Base-by-base conservation (phyloP, 2,329 filamentous ascomycete genomes). In the Chaetomium sp. region DNA sequence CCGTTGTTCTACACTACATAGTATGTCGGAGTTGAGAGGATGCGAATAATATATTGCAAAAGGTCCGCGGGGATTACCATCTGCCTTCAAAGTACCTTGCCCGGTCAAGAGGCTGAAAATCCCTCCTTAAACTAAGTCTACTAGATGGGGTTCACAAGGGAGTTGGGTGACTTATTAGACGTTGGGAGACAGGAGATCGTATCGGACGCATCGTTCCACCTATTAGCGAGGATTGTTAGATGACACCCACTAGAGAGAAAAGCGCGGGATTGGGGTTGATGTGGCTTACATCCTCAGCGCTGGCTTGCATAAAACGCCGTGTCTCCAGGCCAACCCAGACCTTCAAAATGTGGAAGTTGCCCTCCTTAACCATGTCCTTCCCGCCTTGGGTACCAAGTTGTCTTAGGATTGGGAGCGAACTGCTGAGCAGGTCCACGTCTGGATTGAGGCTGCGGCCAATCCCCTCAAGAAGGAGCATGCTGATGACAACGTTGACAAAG, bases 401-500 rank as follows among this genome's bases (percentile, higher is more conserved):
- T 64, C 94, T 81, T 55, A 99, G 74, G 48, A 99, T 97, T 0
- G 94, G 94, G 49, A 99, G 75, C 6, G 91, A 90, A 66, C 89
- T 91, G 67, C 76, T 79, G 61, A 99, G 86, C 10, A 99, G 76
- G 72, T 99, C 94, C 47, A 96, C 76, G 52, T 92, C 79, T 0
- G 94, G 92, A 69, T 97, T 87, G 12, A 99, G 74, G 57, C 79
- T 89, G 59, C 94, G 81, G 0, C 94, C 94, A 66, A 97, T 99
- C 6, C 94, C 94, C 69, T 99, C 94, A 1, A 99, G 78, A 2
- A 99, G 78, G 37, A 99, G 75, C 52, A 97, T 96, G 57, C 90
- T 95, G 56, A 99, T 87, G 35, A 99, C 92, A 4, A 99, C 94
- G 67, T 99, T 99, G 68, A 99, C 91, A 68, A 97, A 99, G 69